These are phyloP conservation scores for Podila verticillata DNA, from an alignment of 192 early-diverging fungal genomes.

Conservation along the genomic window DNA sequence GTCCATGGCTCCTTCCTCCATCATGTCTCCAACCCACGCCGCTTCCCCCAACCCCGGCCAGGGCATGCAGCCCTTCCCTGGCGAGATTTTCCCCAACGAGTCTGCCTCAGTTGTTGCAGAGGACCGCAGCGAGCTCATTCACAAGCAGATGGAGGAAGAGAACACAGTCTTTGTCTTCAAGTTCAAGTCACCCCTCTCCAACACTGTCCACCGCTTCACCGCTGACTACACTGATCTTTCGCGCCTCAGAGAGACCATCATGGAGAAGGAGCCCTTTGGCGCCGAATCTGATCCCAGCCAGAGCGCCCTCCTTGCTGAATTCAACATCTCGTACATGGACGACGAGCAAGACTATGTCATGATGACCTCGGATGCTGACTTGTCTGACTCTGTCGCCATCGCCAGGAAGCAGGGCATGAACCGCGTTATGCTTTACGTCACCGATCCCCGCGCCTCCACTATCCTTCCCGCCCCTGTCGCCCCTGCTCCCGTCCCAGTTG, in stretches of 20 bases:
- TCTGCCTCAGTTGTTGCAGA: conserved; percentile 64
- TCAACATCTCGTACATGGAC: conserved; percentile 83
- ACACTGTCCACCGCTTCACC: conserved; percentile 81
- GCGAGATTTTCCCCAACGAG: conserved; percentile 67
- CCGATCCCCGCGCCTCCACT: conserved; percentile 46
- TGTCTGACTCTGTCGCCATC: conserved; percentile 85
- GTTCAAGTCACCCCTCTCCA: conserved; percentile 72
- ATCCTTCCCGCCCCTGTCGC: conserved; percentile 21
- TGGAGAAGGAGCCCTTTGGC: conserved; percentile 67
- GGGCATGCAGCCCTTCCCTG: conserved; percentile 56
- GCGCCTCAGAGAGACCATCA: conserved; percentile 63
- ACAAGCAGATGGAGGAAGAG: conserved; percentile 52
- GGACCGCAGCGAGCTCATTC: conserved; percentile 48
- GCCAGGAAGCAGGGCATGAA: conserved; percentile 80
- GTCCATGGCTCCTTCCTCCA: conserved; percentile 57
- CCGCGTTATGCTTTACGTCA: conserved; percentile 77
- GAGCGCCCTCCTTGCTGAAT: conserved; percentile 52
- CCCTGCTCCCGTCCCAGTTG: conserved; percentile 9
- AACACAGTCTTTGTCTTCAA: conserved; percentile 72
- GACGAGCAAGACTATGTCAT: conserved; percentile 91
- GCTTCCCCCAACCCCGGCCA: conserved; percentile 55
- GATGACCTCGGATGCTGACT: conserved; percentile 79
- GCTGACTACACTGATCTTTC: conserved; percentile 63
- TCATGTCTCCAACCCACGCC: conserved; percentile 53
- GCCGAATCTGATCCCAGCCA: conserved; percentile 57